Evolutionary conservation across 768 basidiomycete genomes (phyloP), one percentile per base, ranked within the genome.

Genomic region (Boletus subparvulus): DNA sequence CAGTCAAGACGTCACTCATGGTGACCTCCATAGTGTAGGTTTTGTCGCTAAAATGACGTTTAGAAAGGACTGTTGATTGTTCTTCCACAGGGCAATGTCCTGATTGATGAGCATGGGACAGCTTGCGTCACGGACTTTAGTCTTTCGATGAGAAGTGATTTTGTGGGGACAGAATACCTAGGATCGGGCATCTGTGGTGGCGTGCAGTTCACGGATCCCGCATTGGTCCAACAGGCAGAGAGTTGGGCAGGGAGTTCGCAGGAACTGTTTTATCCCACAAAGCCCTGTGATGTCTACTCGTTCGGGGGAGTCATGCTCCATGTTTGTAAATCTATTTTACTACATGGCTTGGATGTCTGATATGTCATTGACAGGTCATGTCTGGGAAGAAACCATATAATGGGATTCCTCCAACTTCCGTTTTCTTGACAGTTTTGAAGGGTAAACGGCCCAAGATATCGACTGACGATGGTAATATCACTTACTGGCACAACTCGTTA

Each of bases 51-150:
- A 40, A 32, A 21, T 19, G 8, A 9, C 3, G 2, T 21, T 35
- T 24, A 1, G 24, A 7, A 42, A 44, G 2, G 14, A 33, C 17
- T 21, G 21, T 35, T 54, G 36, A 52, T 11, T 21, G 16, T 40
- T 42, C 41, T 14, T 43, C 16, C 11, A n/a, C 30, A 69, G 70
- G 68, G 50, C 16, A 82, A 83, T 55, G 75, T 83, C 47, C 69
- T 83, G 26, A 71, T 83, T 13, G 73, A 74, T 9, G 70, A 67
- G 5, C 32, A 68, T 4, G 71, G 71, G 17, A 66, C 72, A 13
- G 80, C 80, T 13, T 77, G 77, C 47, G 67, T 82, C 7, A 74
- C 79, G 2, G 81, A 82, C 61, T 82, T 82, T 57, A 80, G 81
- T 6, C 69, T 80, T 16, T 69, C 68, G 2, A 21, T 69, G 19